Evolutionary conservation across 306 rosid species (phyloP), one percentile per base, ranked within the genome.

Genomic region (Hylodesmum podocarpum): DNA sequence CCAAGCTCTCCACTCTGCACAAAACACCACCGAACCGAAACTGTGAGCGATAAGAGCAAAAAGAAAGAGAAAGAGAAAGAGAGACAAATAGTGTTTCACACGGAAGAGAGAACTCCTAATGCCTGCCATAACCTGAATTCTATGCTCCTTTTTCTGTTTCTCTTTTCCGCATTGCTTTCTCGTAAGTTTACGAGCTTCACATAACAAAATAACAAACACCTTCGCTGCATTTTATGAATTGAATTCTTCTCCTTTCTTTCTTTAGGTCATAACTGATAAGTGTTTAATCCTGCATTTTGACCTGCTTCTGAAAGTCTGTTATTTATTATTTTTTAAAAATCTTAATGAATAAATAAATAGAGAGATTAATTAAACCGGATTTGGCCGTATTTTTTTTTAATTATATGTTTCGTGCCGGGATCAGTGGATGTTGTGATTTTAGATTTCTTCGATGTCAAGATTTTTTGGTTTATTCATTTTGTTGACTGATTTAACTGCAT

Each of bases 1-100:
- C 54, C 78, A 81, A 39, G 66, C 68, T 71, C 68, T 71, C 67
- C 22, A 0, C 55, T 24, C 84, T 75, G 82, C 79, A 77, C 81
- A 53, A 44, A 27, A 73, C 77, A 53, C 58, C 83, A 85, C 86
- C 92, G 92, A 84, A 85, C 85, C 87, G 88, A 85, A 82, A 83
- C 78, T 37, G 80, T 69, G 79, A 16, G 79, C 82, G 76, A 83
- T 72, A 78, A 66, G 72, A 47, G 75, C 54, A 49, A 27, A 47
- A 73, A 27, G 50, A 73, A 62, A 81, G 62, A 61, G 80, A 79
- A n/a, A 41, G 37, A 77, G 57, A 25, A 62, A 66, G 65, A 54
- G 64, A 54, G 13, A 49, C 36, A 59, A 29, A 66, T 70, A 76
- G 82, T 59, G 46, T 33, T 76, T 61, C 83, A 62, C 82, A 57